phyloP scores from a whole-genome alignment of 306 rosid genomes.

The Cucumis sativus region Cucumber_9930_V3 NC_026656.2:22751501-22752000 shows the following conservation, averaged over 20 bases:
- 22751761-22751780: constrained; percentile 60
- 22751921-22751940: not conserved
- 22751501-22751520: not conserved
- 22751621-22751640: not conserved
- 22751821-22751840: constrained; percentile 82
- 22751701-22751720: constrained; percentile 25
- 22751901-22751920: not conserved
- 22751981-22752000: not conserved
- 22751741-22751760: constrained; percentile 62
- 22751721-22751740: constrained; percentile 84
- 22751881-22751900: not conserved
- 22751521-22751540: not conserved
- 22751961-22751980: not conserved
- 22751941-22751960: not conserved
- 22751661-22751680: constrained; percentile 1
- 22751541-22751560: not conserved
- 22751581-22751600: not conserved
- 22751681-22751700: constrained; percentile 21
- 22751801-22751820: constrained; percentile 54
- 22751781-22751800: constrained; percentile 46
- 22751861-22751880: constrained; percentile 33
- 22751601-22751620: not conserved
- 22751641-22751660: not conserved
- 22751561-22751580: not conserved
- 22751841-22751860: constrained; percentile 97